Conservation (phyloP, 331 rosid species). For the Pyrus hybrid region DNA sequence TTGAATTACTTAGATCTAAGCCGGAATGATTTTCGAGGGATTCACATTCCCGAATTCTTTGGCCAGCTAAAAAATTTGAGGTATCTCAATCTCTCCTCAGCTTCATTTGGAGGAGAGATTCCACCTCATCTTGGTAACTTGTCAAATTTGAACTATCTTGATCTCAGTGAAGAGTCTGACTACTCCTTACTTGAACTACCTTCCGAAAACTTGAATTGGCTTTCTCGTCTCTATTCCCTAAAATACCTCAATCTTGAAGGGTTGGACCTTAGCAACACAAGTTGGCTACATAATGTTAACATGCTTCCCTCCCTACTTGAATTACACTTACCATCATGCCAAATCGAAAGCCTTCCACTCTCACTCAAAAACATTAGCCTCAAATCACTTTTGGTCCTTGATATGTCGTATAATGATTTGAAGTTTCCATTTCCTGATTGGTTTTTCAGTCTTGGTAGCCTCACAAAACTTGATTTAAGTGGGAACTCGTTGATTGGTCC, state of each 20-base stretch:
- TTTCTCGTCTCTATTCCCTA: no score
- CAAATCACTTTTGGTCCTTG: constrained; percentile 16
- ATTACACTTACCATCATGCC: constrained; percentile 3
- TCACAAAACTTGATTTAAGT: not conserved
- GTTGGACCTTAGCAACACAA: not conserved
- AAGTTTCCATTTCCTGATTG: no score
- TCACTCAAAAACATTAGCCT: not conserved
- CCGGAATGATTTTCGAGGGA: not conserved
- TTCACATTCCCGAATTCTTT: constrained; percentile 5
- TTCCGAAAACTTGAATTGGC: not conserved
- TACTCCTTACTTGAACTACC: not conserved
- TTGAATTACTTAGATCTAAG: constrained; percentile 5
- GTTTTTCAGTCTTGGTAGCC: not conserved
- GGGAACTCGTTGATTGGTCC: not conserved
- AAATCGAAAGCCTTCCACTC: constrained; percentile 4
- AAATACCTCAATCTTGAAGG: not conserved
- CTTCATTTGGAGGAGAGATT: no score
- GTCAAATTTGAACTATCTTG: not conserved
- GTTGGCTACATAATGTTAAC: not conserved
- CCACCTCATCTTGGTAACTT: no score
- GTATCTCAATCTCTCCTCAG: constrained; percentile 3
- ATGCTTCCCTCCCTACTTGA: constrained; percentile 13
- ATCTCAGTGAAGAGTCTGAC: not conserved
- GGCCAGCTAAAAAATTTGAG: not conserved
- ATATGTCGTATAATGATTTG: not conserved